Evolutionary conservation across 768 basidiomycete genomes (phyloP), one percentile per base, ranked within the genome.

Genomic region (Sporobolomyces roseus): DNA sequence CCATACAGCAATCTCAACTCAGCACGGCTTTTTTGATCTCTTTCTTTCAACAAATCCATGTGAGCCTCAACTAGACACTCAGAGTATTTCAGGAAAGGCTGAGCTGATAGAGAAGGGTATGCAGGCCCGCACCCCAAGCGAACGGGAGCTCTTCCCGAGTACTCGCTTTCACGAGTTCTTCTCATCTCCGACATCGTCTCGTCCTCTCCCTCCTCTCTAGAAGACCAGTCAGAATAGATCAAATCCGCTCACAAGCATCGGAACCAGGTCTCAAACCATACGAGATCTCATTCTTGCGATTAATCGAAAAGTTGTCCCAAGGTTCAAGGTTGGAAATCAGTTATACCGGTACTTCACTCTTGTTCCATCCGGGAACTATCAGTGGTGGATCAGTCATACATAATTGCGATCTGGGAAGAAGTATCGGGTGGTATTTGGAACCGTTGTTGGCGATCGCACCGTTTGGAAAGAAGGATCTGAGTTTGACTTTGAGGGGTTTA

Each of bases 281-380:
- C 79, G 96, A 99, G 81, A 86, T 94, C 54, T 93, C 89, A 75
- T 82, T 97, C 30, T 79, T 99, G 49, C 83, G 94, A 52, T 80
- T 98, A 21, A 75, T 97, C 38, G 93, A 97, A 77, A 91, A 90
- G 74, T 81, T 90, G 5, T 93, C 92, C 4, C 97, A 98, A 82
- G 96, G 94, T 3, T 90, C 90, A 8, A 80, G 90, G 33, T 89
- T 98, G 68, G 96, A 98, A 78, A 98, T 99, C 59, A 94, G 92
- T 3, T 88, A 93, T 10, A 98, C 96, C 27, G 94, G 93, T 88
- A 97, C 94, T 61, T 86, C 91, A 3, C 82, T 99, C 72, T 82
- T 97, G 23, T 81, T 99, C 55, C 93, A 91, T 77, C 96, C 96
- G 25, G 96, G 96, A 4, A 82, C 97, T 56, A 88, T 98, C 62